Evolutionary conservation across 2,329 filamentous ascomycete genomes (phyloP).

Genomic region (Colletotrichum tabaci): DNA sequence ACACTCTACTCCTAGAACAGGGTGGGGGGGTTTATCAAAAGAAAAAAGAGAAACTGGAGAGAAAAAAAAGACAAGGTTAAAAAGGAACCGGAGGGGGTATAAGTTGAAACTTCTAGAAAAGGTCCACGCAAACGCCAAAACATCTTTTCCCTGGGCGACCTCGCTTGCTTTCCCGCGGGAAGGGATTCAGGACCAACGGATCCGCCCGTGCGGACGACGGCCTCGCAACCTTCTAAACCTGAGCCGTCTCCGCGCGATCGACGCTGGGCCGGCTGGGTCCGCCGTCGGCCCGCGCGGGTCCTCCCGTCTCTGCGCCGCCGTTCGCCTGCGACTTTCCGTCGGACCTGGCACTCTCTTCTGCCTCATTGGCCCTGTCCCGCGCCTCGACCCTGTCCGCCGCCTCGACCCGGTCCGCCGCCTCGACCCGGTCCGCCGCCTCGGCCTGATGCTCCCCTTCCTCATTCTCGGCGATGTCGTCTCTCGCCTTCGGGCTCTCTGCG

Average conservation of each 20-base stretch:
- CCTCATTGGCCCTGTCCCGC: not conserved
- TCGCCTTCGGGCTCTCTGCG: constrained; percentile 1
- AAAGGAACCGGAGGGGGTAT: constrained; percentile 17
- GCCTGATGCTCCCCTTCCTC: constrained; percentile 22
- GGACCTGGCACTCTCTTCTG: not conserved
- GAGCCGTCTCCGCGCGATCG: constrained; percentile 15
- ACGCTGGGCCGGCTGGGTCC: constrained; percentile 17
- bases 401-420: not conserved
- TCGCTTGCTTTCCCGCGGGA: not conserved
- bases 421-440: constrained; percentile 16
- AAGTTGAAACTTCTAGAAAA: constrained; percentile 25
- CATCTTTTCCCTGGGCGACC: not conserved
- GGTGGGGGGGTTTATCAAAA: not conserved
- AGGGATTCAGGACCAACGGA: constrained; percentile 12
- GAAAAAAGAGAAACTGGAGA: not conserved
- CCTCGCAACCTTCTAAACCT: constrained; percentile 21
- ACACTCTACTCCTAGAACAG: not conserved
- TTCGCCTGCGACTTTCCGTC: not conserved
- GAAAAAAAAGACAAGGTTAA: not conserved
- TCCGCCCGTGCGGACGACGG: not conserved
- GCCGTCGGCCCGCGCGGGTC: constrained; percentile 5
- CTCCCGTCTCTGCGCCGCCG: not conserved
- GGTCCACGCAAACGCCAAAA: constrained; percentile 18
- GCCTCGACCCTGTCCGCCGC: not conserved
- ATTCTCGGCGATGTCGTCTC: constrained; percentile 30